phyloP scores from a whole-genome alignment of 1,139 yeast genomes.

The Scheffersomyces illinoinensis region DNA sequence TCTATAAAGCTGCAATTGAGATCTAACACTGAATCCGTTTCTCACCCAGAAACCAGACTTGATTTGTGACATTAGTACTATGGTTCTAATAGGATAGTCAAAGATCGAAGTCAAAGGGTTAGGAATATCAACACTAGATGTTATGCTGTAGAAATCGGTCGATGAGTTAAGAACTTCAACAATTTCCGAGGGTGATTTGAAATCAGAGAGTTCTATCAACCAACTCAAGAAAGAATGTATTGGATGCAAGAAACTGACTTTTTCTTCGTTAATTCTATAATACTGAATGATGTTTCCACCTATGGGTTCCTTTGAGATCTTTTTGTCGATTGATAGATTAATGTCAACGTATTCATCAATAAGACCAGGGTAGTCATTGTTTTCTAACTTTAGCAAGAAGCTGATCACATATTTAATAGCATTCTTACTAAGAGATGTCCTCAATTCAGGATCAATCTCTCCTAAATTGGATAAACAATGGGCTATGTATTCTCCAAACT shows the following conservation, averaged over 20 bases:
- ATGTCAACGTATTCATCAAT: slow-evolving; percentile 32
- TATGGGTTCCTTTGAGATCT: slow-evolving; percentile 21
- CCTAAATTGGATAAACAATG: slow-evolving; percentile 42
- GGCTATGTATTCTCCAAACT: slow-evolving; percentile 60
- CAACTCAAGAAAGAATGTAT: slow-evolving; percentile 73
- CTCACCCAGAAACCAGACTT: slow-evolving; percentile 63
- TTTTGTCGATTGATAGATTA: slow-evolving; percentile 14
- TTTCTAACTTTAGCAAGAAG: slow-evolving; percentile 33
- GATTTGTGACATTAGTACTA: slow-evolving; percentile 57
- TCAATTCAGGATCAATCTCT: slow-evolving; percentile 16
- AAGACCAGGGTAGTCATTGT: slow-evolving; percentile 28
- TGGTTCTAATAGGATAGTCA: slow-evolving; percentile 76
- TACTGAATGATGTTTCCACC: slow-evolving; percentile 24
- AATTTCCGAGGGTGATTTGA: slow-evolving; percentile 23
- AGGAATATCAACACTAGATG: slow-evolving; percentile 13
- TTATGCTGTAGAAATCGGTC: background rate
- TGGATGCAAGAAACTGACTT: slow-evolving; percentile 78
- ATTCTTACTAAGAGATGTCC: slow-evolving; percentile 21
- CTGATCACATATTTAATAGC: slow-evolving; percentile 35
- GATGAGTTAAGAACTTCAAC: slow-evolving; percentile 15
- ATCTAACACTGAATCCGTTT: slow-evolving; percentile 65
- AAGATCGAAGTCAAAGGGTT: slow-evolving; percentile 40
- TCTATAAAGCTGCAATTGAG: slow-evolving; percentile 78
- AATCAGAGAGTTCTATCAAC: slow-evolving; percentile 58
- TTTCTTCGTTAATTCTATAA: slow-evolving; percentile 35